phyloP scores from a whole-genome alignment of 768 basidiomycete genomes.

The Nidula microcarpa region DNA sequence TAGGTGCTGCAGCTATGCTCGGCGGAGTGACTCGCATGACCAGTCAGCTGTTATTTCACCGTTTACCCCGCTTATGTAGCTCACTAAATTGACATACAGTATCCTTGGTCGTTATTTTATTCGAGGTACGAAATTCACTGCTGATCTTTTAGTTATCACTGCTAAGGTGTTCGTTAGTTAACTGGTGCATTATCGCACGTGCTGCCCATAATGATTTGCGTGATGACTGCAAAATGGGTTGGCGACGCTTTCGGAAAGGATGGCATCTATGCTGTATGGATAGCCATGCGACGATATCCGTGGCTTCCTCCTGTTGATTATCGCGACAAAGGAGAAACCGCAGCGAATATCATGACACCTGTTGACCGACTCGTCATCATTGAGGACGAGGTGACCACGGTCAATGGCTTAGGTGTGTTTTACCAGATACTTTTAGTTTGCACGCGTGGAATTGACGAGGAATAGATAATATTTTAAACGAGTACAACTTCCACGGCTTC shows the following conservation, averaged over 20 bases:
- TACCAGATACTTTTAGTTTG: neutral
- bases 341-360: constrained; percentile 58
- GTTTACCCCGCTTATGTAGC: neutral
- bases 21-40: constrained; percentile 79
- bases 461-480: constrained; percentile 36
- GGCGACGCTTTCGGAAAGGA: constrained; percentile 68
- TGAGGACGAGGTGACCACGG: constrained; percentile 42
- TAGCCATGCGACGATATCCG: constrained; percentile 65
- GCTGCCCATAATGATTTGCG: constrained; percentile 78
- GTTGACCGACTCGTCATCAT: constrained; percentile 47
- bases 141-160: constrained; percentile 1
- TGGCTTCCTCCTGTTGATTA: constrained; percentile 68
- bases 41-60: constrained; percentile 32
- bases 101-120: constrained; percentile 73
- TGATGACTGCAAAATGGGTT: constrained; percentile 76
- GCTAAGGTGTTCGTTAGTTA: constrained; percentile 33
- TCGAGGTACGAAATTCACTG: constrained; percentile 43
- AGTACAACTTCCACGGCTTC: constrained; percentile 56
- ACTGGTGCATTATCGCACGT: constrained; percentile 79
- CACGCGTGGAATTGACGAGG: constrained; percentile 1
- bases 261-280: constrained; percentile 72
- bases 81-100: constrained; percentile 33
- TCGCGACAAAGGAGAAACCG: constrained; percentile 62
- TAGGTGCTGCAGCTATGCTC: constrained; percentile 74
- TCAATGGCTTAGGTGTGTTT: constrained; percentile 44